Conservation (phyloP, 805 yeast species). For the Clavispora phyllophila region DNA sequence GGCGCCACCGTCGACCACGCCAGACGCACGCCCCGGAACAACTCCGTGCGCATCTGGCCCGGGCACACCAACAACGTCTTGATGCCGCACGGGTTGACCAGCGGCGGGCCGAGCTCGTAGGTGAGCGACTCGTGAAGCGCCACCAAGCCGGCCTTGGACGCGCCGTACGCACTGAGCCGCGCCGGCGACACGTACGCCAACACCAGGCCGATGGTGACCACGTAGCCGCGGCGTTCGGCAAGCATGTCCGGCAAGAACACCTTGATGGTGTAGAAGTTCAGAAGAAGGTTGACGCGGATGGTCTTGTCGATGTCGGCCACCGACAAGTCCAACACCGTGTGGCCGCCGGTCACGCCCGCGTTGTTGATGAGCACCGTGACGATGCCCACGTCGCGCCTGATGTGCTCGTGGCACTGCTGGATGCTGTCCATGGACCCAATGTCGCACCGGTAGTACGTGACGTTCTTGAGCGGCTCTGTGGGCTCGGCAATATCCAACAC, state of each 20-base stretch:
- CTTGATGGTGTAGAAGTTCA: slow-evolving; percentile 67
- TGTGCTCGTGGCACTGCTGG: slow-evolving; percentile 28
- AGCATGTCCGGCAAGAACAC: slow-evolving; percentile 73
- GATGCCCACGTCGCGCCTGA: slow-evolving; percentile 47
- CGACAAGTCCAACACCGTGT: slow-evolving; percentile 47
- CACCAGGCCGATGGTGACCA: slow-evolving; percentile 79
- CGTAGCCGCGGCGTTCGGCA: slow-evolving; percentile 55
- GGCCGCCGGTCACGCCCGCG: slow-evolving; percentile 71
- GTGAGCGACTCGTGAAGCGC: slow-evolving; percentile 80
- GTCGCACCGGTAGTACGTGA: slow-evolving; percentile 62
- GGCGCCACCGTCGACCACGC: slow-evolving; percentile 81
- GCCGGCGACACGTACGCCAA: slow-evolving; percentile 86
- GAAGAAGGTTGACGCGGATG: slow-evolving; percentile 62
- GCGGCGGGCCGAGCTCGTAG: slow-evolving; percentile 57
- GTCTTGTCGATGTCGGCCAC: slow-evolving; percentile 57
- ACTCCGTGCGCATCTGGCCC: slow-evolving; percentile 73
- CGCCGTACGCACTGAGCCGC: slow-evolving; percentile 76
- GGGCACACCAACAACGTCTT: slow-evolving; percentile 78
- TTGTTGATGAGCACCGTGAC: slow-evolving; percentile 75
- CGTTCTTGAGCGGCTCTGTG: slow-evolving; percentile 31
- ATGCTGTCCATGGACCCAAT: slow-evolving; percentile 53
- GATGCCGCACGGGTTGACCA: slow-evolving; percentile 45
- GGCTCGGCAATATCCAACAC: slow-evolving; percentile 61
- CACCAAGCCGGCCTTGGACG: slow-evolving; percentile 81
- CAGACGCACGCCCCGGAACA: slow-evolving; percentile 71